Conservation (phyloP, 805 yeast genomes). For the Wickerhamiella kurtzmanii region DNA sequence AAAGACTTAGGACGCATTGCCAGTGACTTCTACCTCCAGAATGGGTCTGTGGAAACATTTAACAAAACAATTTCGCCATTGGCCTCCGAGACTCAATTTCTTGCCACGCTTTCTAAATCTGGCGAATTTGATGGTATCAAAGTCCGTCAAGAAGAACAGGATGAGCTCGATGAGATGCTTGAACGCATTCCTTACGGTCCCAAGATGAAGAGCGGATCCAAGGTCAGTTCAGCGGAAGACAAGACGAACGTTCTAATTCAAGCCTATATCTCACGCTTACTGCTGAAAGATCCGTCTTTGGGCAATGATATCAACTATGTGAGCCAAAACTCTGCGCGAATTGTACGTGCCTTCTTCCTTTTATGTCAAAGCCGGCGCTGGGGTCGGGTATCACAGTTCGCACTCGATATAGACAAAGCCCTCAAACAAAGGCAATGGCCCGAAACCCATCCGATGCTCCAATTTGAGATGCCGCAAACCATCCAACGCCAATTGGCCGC, state of each 20-base stretch:
- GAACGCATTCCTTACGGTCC: slow-evolving; percentile 28
- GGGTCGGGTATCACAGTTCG: slow-evolving; percentile 66
- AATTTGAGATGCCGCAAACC: slow-evolving; percentile 37
- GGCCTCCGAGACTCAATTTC: slow-evolving; percentile 84
- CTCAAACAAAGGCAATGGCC: slow-evolving; percentile 81
- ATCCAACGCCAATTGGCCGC: slow-evolving; percentile 48
- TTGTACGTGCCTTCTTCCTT: slow-evolving; percentile 77
- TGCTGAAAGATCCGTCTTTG: slow-evolving; percentile 64
- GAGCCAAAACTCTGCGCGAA: slow-evolving; percentile 90
- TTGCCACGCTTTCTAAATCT: slow-evolving; percentile 81
- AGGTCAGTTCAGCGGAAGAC: slow-evolving; percentile 34
- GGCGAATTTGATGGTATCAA: slow-evolving; percentile 86
- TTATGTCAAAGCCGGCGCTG: slow-evolving; percentile 82
- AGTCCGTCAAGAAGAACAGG: slow-evolving; percentile 73
- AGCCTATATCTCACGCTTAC: slow-evolving; percentile 67
- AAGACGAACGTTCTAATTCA: slow-evolving; percentile 82
- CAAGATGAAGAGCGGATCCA: neutral
- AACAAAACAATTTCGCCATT: slow-evolving; percentile 69
- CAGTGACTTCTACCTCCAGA: slow-evolving; percentile 78
- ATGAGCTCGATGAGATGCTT: slow-evolving; percentile 50
- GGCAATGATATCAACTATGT: slow-evolving; percentile 81
- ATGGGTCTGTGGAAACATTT: slow-evolving; percentile 78
- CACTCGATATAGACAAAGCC: slow-evolving; percentile 73
- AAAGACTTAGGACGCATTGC: slow-evolving; percentile 92
- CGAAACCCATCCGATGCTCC: slow-evolving; percentile 69